Evolutionary conservation across 1,284 basidiomycete species (phyloP).

Genomic region (Kalmanozyma brasiliensis): DNA sequence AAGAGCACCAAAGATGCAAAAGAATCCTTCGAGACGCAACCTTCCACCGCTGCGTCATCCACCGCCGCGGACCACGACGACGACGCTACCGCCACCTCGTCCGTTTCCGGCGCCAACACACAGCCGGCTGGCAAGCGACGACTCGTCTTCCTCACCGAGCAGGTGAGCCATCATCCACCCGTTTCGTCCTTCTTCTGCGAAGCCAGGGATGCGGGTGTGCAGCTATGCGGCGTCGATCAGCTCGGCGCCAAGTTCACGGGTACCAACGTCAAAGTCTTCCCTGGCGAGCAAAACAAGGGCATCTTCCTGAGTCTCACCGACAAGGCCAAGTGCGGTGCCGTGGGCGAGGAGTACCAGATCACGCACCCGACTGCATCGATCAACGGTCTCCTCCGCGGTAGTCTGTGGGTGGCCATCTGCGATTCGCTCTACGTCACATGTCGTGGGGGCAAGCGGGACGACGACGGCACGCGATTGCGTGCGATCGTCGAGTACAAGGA

Average conservation of each 20-base stretch:
- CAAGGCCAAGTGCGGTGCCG: conserved; percentile 43
- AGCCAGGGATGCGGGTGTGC: conserved; percentile 57
- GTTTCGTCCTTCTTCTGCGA: conserved; percentile 79
- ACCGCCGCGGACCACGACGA: conserved; percentile 16
- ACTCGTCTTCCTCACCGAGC: conserved; percentile 63
- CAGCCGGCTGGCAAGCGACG: conserved; percentile 29
- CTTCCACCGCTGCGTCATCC: conserved; percentile 11
- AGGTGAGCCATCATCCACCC: conserved; percentile 93
- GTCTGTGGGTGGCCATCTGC: conserved; percentile 86
- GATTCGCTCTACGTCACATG: conserved; percentile 85
- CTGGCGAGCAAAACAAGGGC: conserved; percentile 75
- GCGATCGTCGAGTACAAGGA: conserved; percentile 94
- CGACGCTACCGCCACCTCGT: conserved; percentile 18
- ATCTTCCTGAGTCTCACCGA: conserved; percentile 73
- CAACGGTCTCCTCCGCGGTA: conserved; percentile 88
- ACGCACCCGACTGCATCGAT: conserved; percentile 89
- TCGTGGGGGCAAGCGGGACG: conserved; percentile 74
- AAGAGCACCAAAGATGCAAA: conserved; percentile 28
- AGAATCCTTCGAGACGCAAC: conserved; percentile 17
- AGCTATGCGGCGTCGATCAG: conserved; percentile 77
- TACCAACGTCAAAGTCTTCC: conserved; percentile 72
- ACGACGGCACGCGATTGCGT: conserved; percentile 72
- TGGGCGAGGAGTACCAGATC: conserved; percentile 72
- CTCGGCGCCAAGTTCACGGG: conserved; percentile 76
- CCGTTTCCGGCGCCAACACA: conserved; percentile 31